Conservation (phyloP, 1,139 yeast species). For the Nakaseomyces kungkrabaensis region DNA sequence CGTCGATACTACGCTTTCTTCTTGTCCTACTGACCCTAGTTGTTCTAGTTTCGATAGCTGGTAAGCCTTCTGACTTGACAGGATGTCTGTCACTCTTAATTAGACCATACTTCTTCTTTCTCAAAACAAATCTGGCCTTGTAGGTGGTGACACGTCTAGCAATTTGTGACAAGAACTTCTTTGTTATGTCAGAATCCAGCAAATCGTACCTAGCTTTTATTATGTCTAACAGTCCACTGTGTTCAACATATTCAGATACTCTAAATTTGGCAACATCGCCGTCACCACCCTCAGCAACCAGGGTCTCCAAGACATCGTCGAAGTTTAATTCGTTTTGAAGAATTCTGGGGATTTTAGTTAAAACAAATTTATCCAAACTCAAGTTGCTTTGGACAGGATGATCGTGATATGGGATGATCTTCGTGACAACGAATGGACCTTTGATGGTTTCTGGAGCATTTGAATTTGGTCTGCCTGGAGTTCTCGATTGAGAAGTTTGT, state of each 20-base stretch:
- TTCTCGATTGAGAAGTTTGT: conserved; percentile 4
- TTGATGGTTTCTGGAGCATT: conserved; percentile 9
- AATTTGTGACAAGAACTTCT: conserved; percentile 26
- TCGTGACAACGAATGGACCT: conserved; percentile 29
- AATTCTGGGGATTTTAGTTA: conserved; percentile 28
- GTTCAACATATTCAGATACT: conserved; percentile 28
- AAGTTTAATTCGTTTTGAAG: conserved; percentile 28
- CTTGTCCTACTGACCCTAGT: conserved; percentile 1
- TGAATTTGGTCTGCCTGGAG: conserved; percentile 4
- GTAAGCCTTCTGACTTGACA: neutral
- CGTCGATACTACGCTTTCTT: conserved; percentile 4
- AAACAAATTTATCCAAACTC: conserved; percentile 24
- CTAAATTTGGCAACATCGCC: conserved; percentile 20
- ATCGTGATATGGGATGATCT: conserved; percentile 29
- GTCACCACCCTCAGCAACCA: conserved; percentile 5
- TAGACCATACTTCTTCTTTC: conserved; percentile 26
- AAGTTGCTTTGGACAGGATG: conserved; percentile 28
- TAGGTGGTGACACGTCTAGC: conserved; percentile 30
- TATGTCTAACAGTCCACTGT: conserved; percentile 26
- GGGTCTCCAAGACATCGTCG: conserved; percentile 25
- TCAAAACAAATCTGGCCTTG: conserved; percentile 28
- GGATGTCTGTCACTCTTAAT: conserved; percentile 1
- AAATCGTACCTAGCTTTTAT: conserved; percentile 26
- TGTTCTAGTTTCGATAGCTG: neutral
- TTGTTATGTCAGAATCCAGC: conserved; percentile 24